Base-by-base conservation (phyloP, 2,329 filamentous ascomycete genomes). In the Grosmannia huntii region DNA sequence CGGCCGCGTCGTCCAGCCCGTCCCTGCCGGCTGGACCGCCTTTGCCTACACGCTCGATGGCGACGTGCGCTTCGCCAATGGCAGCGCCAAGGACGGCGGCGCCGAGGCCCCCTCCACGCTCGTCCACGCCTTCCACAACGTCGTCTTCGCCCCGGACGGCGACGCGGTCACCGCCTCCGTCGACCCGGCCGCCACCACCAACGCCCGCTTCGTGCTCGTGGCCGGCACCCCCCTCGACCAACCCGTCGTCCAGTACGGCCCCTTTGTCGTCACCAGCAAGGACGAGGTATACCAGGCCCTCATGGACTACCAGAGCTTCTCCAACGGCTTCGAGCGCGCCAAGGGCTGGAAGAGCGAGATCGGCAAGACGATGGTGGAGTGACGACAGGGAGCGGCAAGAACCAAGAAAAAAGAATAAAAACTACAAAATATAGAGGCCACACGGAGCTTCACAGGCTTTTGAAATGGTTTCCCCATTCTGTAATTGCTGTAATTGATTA, bases 1-100 rank as follows among this genome's bases (percentile, higher is more conserved):
- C 57, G 90, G 89, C 53, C 82, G 77, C 60, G 76, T 97, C 63
- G 78, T 76, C 25, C 92, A 97, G 74, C 71, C 81, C 5, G 68
- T 97, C 3, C 92, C 92, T 0, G 73, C 77, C 61, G 86, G 84
- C 31, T 97, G 90, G 89, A 96, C 95, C 70, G 84, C 89, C 1
- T 97, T 97, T 67, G 85, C 86, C 19, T 97, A 96, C 70, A 86
- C 83, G 4, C 76, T 97, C n/a, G 78, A 84, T 60, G 92, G 92
- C 25, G 81, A 79, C 9, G 84, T 83, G 1, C 74, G 75, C 65
- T 88, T 86, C 69, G 84, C 78, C 63, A 76, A 71, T 50, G 81
- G 76, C 25, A 70, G 66, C 7, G 69, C 75, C 58, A 10, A 14
- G 5, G 68, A 75, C 57, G 71, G 75, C 27, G 74, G 74, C 65